Base-by-base conservation (phyloP, 805 yeast species). In the Cyberlindnera misumaiensis region DNA sequence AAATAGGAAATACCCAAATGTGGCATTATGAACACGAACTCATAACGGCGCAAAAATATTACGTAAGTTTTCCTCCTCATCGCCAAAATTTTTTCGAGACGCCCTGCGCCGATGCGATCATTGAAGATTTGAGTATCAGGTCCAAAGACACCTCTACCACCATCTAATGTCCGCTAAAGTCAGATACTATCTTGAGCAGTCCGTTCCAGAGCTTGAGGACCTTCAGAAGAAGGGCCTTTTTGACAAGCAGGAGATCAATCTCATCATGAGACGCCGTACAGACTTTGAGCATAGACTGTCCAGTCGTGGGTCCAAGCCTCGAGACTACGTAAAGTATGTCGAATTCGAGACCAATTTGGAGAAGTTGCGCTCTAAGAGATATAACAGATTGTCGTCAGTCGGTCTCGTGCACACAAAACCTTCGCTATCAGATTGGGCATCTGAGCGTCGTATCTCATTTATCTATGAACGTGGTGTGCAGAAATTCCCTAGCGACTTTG, bases 201-300 rank as follows among this genome's bases (percentile, higher is more conserved):
- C 88, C 5, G 88, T 89, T 54, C 95, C 96, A 0, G 99, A 93
- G 61, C 70, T 93, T 39, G 90, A 89, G 53, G 98, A 90, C 53
- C 72, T 93, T 26, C 78, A 81, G 42, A 75, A 75, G 41, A 82
- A 85, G 53, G 88, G 88, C 3, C 68, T 93, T 5, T 93, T 93
- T 59, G 81, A 78, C 30, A 83, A 83, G 50, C 75, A 74, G 49
- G 98, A 93, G 62, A 77, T 88, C 47, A 78, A 81, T 30, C 71
- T 73, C 67, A 82, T 93, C 38, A 86, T 90, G 87, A 80, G 93
- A 63, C 76, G 88, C 56, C 75, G 98, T 64, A 90, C 97, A 0
- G 97, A 89, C 62, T 93, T 88, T 52, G 99, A 93, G 62, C 96
- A 93, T 59, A 65, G 95, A 41, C 75, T 93, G 38, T 74, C 75